phyloP scores from a whole-genome alignment of 2,329 filamentous ascomycete genomes.

The Phaeophleospora eucalypticola region DNA sequence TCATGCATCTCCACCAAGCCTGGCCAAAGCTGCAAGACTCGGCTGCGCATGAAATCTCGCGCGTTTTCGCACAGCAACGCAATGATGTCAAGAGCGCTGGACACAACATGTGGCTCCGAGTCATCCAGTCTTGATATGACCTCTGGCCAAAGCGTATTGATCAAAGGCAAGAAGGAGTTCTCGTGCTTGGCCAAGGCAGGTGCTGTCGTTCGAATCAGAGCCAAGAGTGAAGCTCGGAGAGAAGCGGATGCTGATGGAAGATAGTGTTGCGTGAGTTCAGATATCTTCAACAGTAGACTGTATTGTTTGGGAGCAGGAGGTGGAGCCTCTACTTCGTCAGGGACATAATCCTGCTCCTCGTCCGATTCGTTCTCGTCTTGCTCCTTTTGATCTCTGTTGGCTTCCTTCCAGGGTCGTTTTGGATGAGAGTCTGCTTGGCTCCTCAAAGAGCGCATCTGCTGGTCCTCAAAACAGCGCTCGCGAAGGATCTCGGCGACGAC shows the following conservation, averaged over 20 bases:
- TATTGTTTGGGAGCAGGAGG: conserved; percentile 73
- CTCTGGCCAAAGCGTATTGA: conserved; percentile 89
- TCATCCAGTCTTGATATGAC: conserved; percentile 66
- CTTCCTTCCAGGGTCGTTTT: conserved; percentile 33
- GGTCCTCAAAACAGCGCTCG: background rate
- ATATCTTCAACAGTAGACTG: conserved; percentile 74
- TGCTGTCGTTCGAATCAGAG: conserved; percentile 68
- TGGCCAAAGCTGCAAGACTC: conserved; percentile 71
- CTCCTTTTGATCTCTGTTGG: conserved; percentile 24
- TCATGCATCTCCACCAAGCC: conserved; percentile 25
- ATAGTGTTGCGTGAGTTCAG: conserved; percentile 81
- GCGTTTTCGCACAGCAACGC: conserved; percentile 64
- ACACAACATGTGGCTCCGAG: conserved; percentile 62
- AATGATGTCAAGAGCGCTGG: conserved; percentile 67
- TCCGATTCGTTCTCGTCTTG: conserved; percentile 15
- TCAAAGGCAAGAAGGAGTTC: conserved; percentile 77
- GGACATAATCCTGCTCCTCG: conserved; percentile 15
- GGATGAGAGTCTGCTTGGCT: conserved; percentile 20
- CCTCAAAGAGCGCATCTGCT: background rate
- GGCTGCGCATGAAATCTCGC: conserved; percentile 73
- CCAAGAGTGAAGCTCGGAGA: conserved; percentile 72
- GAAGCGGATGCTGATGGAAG: conserved; percentile 78
- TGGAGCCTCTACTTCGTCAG: conserved; percentile 34
- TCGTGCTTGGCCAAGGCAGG: conserved; percentile 71
- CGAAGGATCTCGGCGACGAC: background rate